Evolutionary conservation across 148 eudicot species (phyloP).

Genomic region (Fagopyrum esculentum): DNA sequence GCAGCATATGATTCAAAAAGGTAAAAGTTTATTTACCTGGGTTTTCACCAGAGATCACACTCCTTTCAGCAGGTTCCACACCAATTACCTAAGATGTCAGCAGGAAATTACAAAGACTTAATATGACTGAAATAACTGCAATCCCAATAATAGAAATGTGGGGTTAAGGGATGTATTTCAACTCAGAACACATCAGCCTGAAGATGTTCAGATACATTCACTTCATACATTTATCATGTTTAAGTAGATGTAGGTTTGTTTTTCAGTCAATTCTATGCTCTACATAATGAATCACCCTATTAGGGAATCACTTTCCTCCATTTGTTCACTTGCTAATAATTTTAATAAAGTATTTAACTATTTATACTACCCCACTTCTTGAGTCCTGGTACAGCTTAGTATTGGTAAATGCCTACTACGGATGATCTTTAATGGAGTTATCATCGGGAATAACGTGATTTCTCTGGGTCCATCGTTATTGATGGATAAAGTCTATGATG

Average conservation of each 20-base stretch:
- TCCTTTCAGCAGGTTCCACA: slow-evolving; percentile 65
- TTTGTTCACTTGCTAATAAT: background rate
- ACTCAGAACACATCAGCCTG: background rate
- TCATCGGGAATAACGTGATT: background rate
- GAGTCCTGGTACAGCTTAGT: background rate
- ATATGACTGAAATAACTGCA: background rate
- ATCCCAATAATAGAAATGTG: background rate
- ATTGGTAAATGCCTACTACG: background rate
- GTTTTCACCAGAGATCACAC: slow-evolving; percentile 58
- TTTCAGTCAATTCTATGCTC: background rate
- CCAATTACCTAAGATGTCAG: slow-evolving; percentile 46
- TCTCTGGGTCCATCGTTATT: background rate
- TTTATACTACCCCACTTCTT: background rate
- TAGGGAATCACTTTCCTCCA: background rate
- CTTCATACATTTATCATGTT: background rate
- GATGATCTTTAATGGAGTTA: background rate
- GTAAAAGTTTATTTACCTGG: slow-evolving; percentile 35
- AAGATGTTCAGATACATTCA: background rate
- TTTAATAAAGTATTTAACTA: background rate
- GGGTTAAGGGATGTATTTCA: background rate
- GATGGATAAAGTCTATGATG: background rate
- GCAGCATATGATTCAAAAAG: background rate
- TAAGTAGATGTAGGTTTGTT: background rate
- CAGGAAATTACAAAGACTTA: background rate
- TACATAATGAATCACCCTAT: background rate